Evolutionary conservation across 2,329 filamentous ascomycete species (phyloP), one percentile per base, ranked within the genome.

Genomic region (Mollisia scopiformis): DNA sequence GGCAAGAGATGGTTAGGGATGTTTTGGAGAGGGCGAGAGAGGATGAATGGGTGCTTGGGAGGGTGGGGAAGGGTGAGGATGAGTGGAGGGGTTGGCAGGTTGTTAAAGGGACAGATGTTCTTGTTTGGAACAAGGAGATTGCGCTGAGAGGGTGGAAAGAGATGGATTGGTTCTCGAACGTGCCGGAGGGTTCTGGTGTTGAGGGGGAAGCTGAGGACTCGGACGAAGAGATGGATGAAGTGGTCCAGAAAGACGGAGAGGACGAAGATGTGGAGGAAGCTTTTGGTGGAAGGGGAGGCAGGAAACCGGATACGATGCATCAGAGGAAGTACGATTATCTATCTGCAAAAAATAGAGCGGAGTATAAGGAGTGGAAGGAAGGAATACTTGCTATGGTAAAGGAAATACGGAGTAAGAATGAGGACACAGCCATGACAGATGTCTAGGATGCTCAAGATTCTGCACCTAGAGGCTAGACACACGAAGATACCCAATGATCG

Each of bases 301-400:
- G 57, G 61, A 58, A 61, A 8, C 16, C 68, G 14, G 65, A 67
- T 8, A 90, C 87, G 2, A 93, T 93, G 90, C 85, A 93, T 68
- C 89, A 93, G 73, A 87, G 88, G 65, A 82, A 84, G 50, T 88
- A 90, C 69, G 89, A 93, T 69, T 91, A 88, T 69, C 74, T 93
- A 68, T 88, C 87, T 64, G 85, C 88, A 52, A 78, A 81, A 62
- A 86, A 85, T 66, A 80, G 82, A 67, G 78, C 78, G 41, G 85
- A 88, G 11, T 93, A 87, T 71, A 77, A 73, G 47, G 73, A 72
- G 19, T 95, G 91, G 91, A 88, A 88, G 73, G 78, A 80, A 4
- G 76, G 73, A 1, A 82, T 92, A 27, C 68, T 90, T 71, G 76
- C 75, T 61, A 80, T 80, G 66, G 84, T 91, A 60, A 75, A 78